Percentiles rank a stretch among this genome's conserved stretches.
phyloP scores from a whole-genome alignment of 345 rosid species.

The Aethionema arabicum region DNA sequence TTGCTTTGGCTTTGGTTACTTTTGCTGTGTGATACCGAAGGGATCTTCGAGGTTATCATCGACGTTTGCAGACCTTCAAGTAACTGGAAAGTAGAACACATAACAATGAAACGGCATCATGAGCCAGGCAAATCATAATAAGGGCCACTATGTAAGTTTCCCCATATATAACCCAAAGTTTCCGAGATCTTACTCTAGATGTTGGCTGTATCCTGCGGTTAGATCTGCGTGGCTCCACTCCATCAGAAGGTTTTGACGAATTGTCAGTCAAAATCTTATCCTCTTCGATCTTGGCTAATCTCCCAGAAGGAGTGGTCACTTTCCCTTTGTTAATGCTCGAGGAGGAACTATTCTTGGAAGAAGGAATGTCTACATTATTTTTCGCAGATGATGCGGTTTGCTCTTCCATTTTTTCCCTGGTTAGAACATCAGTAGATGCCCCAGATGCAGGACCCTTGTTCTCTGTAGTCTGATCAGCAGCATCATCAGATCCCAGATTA shows the following conservation, averaged over 20 bases:
- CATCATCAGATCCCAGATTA: constrained; percentile 39
- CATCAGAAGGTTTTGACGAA: constrained; percentile 46
- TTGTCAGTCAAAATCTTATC: constrained; percentile 41
- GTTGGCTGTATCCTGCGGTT: constrained; percentile 94
- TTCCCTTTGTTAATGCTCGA: constrained; percentile 46
- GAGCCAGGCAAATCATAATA: neutral
- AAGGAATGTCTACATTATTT: constrained; percentile 38
- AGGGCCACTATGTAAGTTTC: constrained; percentile 16
- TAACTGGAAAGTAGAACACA: constrained; percentile 47
- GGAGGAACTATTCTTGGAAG: constrained; percentile 43
- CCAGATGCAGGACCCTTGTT: constrained; percentile 44
- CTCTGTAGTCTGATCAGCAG: constrained; percentile 43
- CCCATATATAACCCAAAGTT: neutral
- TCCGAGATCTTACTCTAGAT: constrained; percentile 64
- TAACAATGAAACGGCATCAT: constrained; percentile 1
- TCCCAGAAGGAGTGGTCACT: constrained; percentile 48
- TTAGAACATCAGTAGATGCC: constrained; percentile 41
- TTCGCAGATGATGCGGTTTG: constrained; percentile 53
- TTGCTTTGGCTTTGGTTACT: constrained; percentile 55
- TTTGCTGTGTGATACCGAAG: constrained; percentile 68
- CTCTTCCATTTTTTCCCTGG: constrained; percentile 49
- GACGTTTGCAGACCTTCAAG: constrained; percentile 96
- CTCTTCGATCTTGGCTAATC: constrained; percentile 54
- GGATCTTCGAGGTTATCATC: constrained; percentile 72
- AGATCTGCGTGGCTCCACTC: constrained; percentile 87